Conservation (phyloP, 2,329 filamentous ascomycete species). For the Fusarium kyushuense region DNA sequence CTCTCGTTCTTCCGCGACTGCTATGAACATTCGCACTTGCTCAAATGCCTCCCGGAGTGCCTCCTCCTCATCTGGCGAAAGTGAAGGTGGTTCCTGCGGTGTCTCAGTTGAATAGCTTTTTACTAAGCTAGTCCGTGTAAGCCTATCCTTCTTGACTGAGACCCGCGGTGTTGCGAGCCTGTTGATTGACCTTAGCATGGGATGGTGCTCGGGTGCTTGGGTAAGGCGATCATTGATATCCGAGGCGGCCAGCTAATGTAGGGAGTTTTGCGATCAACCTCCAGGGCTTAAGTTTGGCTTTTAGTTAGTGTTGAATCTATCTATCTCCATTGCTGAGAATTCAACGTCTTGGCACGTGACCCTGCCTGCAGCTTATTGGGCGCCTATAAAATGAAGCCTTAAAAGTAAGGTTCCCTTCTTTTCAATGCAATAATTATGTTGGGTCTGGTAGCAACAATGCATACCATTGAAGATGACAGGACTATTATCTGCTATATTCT, state of each 20-base stretch:
- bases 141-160: neutral
- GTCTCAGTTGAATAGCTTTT: neutral
- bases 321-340: slow-evolving; percentile 3
- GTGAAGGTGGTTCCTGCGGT: neutral
- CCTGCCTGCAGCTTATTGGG: neutral
- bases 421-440: neutral
- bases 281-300: neutral
- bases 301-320: slow-evolving; percentile 6
- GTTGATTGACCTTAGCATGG: slow-evolving; percentile 8
- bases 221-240: neutral
- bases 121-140: neutral
- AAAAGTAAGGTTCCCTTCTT: neutral
- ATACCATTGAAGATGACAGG: neutral
- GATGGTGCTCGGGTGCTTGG: neutral
- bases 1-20: neutral
- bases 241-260: neutral
- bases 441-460: neutral
- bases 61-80: neutral
- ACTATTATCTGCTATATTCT: neutral
- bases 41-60: neutral
- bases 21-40: neutral
- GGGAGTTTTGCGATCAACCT: neutral
- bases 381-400: neutral
- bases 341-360: slow-evolving; percentile 22
- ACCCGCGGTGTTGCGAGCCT: slow-evolving; percentile 6